Percentiles rank a stretch among this genome's conserved stretches.
Conservation (phyloP, 495 filamentous ascomycete genomes). For the Cenococcum geophilum region DNA sequence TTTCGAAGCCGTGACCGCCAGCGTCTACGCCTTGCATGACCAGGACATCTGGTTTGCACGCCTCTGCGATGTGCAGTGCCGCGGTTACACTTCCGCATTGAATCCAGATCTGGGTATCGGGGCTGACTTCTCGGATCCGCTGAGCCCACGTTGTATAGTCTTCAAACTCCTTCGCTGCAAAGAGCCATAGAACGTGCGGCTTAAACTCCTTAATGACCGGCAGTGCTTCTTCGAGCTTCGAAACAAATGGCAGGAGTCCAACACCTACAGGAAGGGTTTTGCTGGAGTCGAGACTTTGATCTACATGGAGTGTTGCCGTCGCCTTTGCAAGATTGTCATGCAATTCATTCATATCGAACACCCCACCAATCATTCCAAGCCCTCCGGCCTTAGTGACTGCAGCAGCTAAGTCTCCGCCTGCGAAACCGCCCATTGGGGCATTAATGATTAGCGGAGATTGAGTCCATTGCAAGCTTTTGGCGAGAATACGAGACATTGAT, state of each 20-base stretch:
- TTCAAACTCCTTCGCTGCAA: slow-evolving; percentile 48
- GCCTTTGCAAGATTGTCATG: slow-evolving; percentile 24
- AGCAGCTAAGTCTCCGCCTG: slow-evolving; percentile 53
- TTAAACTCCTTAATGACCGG: slow-evolving; percentile 42
- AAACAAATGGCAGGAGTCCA: slow-evolving; percentile 55
- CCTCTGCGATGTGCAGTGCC: slow-evolving; percentile 43
- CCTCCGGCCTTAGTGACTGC: slow-evolving; percentile 58
- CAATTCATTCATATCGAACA: slow-evolving; percentile 33
- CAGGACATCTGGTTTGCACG: slow-evolving; percentile 50
- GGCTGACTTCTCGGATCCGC: slow-evolving; percentile 44
- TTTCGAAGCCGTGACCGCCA: slow-evolving; percentile 63
- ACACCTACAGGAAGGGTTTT: slow-evolving; percentile 54
- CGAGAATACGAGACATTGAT: not conserved
- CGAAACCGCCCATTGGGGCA: slow-evolving; percentile 68
- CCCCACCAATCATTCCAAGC: slow-evolving; percentile 40
- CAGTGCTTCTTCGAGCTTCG: slow-evolving; percentile 44
- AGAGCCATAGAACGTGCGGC: slow-evolving; percentile 67
- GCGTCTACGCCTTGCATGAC: slow-evolving; percentile 69
- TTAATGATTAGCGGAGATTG: slow-evolving; percentile 54
- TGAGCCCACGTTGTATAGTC: slow-evolving; percentile 54
- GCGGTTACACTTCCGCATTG: slow-evolving; percentile 58
- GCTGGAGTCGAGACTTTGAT: slow-evolving; percentile 5
- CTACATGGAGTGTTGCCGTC: slow-evolving; percentile 12
- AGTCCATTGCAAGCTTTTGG: slow-evolving; percentile 49
- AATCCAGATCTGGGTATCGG: slow-evolving; percentile 54